Conservation (phyloP, 345 rosid genomes). For the Eucalyptus caleyi region DNA sequence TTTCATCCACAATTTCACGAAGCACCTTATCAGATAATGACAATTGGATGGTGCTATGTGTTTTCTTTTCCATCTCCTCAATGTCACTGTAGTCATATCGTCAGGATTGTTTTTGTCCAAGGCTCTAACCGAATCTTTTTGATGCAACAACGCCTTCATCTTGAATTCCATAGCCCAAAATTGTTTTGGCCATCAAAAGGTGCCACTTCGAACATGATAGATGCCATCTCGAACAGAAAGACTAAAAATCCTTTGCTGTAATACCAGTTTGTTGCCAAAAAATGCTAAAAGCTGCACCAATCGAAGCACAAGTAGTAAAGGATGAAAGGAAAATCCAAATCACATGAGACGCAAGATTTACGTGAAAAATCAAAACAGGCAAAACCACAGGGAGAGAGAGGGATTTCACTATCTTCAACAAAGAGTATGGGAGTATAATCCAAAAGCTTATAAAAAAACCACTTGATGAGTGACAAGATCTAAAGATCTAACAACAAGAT, state of each 20-base stretch:
- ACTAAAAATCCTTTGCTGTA: neutral
- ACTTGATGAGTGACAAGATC: too few species aligned
- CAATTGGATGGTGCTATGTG: neutral
- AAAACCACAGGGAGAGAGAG: neutral
- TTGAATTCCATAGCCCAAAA: neutral
- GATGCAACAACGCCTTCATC: neutral
- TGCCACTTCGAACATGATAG: neutral
- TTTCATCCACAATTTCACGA: neutral
- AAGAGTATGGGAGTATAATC: neutral
- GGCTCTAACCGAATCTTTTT: neutral
- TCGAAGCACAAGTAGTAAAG: neutral
- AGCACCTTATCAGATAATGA: neutral
- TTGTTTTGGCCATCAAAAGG: neutral
- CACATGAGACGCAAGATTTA: neutral
- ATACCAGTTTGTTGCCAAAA: neutral
- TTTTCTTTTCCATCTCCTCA: too few species aligned
- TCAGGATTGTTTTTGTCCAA: rapidly evolving
- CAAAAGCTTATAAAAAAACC: too few species aligned
- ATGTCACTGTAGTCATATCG: neutral
- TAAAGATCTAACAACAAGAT: too few species aligned
- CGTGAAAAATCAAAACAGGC: neutral
- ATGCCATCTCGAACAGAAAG: neutral
- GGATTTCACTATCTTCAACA: neutral
- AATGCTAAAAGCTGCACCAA: neutral
- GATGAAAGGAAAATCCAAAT: neutral